Percentiles rank a stretch among this genome's conserved stretches.
phyloP scores from a whole-genome alignment of 352 stramenopile species.

The Globisporangium perplexum region DNA sequence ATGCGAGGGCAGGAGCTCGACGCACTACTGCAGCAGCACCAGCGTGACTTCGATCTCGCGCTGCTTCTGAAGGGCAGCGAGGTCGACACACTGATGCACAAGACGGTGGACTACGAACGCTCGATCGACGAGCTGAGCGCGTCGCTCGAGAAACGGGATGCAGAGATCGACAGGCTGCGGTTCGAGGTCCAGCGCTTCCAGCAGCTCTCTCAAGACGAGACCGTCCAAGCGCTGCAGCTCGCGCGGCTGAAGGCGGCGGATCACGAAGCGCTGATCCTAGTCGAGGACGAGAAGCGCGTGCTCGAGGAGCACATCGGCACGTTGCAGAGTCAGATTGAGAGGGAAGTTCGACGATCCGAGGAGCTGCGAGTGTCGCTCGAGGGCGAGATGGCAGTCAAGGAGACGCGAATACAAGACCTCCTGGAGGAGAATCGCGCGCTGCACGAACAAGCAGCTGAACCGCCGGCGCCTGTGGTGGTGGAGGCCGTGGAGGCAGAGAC shows the following conservation, averaged over 20 bases:
- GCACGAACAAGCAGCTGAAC: constrained; percentile 4
- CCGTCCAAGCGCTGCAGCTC: constrained; percentile 67
- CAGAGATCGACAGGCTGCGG: constrained; percentile 24
- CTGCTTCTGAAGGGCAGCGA: constrained; percentile 29
- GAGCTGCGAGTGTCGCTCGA: constrained; percentile 12
- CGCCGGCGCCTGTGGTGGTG: neutral
- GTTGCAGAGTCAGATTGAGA: constrained; percentile 3
- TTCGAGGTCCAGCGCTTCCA: constrained; percentile 27
- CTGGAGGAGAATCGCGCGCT: constrained; percentile 23
- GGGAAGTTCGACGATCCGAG: neutral
- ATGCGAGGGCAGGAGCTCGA: constrained; percentile 5
- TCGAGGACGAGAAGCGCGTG: constrained; percentile 54
- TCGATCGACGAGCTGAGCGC: constrained; percentile 21
- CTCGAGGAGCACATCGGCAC: constrained; percentile 30
- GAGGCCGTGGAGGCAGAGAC: constrained; percentile 7
- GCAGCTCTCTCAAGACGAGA: constrained; percentile 65
- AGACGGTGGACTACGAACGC: constrained; percentile 29
- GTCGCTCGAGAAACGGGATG: constrained; percentile 18
- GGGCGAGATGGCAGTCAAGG: constrained; percentile 10
- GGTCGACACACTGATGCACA: constrained; percentile 39
- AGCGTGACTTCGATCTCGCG: constrained; percentile 4
- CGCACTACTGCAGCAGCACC: neutral
- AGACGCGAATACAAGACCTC: constrained; percentile 18
- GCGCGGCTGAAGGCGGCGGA: constrained; percentile 49
- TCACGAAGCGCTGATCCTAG: constrained; percentile 46